Base-by-base conservation (phyloP, 805 yeast genomes). In the Saccharomyces cerevisiae region DNA sequence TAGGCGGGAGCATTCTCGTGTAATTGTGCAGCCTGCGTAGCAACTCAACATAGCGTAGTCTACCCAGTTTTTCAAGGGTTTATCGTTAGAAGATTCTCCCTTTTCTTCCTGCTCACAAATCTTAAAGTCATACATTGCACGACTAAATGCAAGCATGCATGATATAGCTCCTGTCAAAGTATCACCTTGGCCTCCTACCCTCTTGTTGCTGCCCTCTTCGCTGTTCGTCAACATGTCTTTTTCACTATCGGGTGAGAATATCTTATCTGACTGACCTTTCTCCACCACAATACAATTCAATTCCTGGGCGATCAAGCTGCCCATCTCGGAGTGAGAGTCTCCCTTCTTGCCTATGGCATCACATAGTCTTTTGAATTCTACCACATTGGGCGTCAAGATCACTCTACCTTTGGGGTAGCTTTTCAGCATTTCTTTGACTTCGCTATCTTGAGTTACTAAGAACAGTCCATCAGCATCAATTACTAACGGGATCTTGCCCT, bases 151-250 rank as follows among this genome's bases (percentile, higher is more conserved):
- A 32, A 87, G 64, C 62, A 92, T 75, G 0, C 96, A 85, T 1
- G 91, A 90, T n/a, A 90, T 71, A 26, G 88, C 74, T 0, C 99
- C 99, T 0, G 92, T 81, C 43, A 94, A 69, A 0, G 97, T 87
- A 63, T 94, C 99, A 27, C 99, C 99, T 71, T 94, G 98, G 0
- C 99, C 99, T 11, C 97, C 97, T 6, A 88, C 95, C 52, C 99
- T 76, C 64, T 88, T 85, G 50, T 73, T 70, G 6, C 94, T 84
- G 1, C 98, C 97, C 14, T 67, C 62, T 31, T 73, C 64, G 36
- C 75, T 76, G 57, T 77, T 79, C 2, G 71, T 61, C 6, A 87
- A 57, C 4, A 72, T 62, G 4, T 68, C 64, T 3, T 70, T 24
- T n/a, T 79, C 80, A 51, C 76, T 72, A 4, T 82, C 85, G 10